phyloP scores from a whole-genome alignment of 2,329 filamentous ascomycete species.

The Hypoxylon sp. region DNA sequence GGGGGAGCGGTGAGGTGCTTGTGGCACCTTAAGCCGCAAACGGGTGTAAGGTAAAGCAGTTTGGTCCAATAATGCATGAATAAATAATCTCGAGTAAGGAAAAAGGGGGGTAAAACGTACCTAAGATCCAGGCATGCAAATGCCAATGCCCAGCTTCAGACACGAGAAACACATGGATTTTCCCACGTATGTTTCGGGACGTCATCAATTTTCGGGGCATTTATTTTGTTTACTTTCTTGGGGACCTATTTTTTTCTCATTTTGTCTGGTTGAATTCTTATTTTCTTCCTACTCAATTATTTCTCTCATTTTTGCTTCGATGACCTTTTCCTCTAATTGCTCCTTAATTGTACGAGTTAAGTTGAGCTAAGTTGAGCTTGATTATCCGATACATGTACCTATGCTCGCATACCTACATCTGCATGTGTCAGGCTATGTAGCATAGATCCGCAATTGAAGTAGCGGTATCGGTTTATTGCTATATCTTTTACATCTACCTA shows the following conservation, averaged over 20 bases:
- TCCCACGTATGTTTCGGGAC: constrained; percentile 29
- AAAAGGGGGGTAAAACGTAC: constrained; percentile 10
- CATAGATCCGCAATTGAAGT: no score
- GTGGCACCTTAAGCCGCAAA: not conserved
- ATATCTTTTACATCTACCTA: no score
- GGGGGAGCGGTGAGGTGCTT: constrained; percentile 19
- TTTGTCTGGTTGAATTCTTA: constrained; percentile 12
- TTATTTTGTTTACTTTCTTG: constrained; percentile 20
- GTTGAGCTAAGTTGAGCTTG: no score
- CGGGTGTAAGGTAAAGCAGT: no score
- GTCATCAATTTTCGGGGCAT: constrained; percentile 21
- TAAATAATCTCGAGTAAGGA: constrained; percentile 29
- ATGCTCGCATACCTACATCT: constrained; percentile 11
- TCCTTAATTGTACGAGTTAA: no score
- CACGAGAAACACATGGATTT: constrained; percentile 10
- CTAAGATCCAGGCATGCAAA: constrained; percentile 12
- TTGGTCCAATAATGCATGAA: constrained; percentile 31
- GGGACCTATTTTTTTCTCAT: constrained; percentile 19
- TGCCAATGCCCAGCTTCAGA: no score
- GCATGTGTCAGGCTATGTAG: no score
- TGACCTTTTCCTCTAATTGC: not conserved
- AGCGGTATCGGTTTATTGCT: no score
- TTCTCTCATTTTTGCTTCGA: not conserved
- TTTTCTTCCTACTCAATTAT: not conserved
- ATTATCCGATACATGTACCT: no score